Conservation (phyloP, 129 eudicot species). For the Pulicaria dysenterica region DNA sequence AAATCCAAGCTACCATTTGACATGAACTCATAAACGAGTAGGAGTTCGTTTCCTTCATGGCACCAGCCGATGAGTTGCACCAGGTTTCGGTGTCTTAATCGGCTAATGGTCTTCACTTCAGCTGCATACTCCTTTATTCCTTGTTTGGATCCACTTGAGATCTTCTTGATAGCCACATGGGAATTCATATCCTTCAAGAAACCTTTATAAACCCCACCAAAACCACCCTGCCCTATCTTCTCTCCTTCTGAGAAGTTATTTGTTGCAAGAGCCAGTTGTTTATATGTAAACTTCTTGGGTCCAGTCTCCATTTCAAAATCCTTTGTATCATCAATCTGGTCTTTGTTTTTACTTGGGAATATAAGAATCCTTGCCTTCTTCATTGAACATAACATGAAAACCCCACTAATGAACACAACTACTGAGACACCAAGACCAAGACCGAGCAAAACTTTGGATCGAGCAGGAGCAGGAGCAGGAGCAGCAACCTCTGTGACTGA, state of each 20-base stretch:
- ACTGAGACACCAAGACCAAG: slow-evolving; percentile 18
- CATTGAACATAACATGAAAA: slow-evolving; percentile 15
- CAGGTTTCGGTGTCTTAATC: slow-evolving; percentile 46
- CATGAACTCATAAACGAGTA: slow-evolving; percentile 22
- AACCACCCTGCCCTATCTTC: slow-evolving; percentile 52
- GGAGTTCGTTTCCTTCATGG: slow-evolving; percentile 43
- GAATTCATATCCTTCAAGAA: slow-evolving; percentile 24
- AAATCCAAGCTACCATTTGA: slow-evolving; percentile 42
- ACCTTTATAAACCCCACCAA: slow-evolving; percentile 20
- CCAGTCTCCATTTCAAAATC: slow-evolving; percentile 38
- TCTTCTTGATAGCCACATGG: slow-evolving; percentile 33
- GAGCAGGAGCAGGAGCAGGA: neutral
- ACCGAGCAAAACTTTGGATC: slow-evolving; percentile 5
- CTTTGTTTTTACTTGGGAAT: neutral
- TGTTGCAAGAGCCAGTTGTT: slow-evolving; percentile 38
- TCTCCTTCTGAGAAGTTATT: slow-evolving; percentile 37
- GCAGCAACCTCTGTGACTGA: neutral
- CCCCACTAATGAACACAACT: slow-evolving; percentile 13
- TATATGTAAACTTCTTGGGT: slow-evolving; percentile 44
- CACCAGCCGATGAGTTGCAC: slow-evolving; percentile 58
- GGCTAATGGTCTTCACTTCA: slow-evolving; percentile 52
- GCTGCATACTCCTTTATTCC: slow-evolving; percentile 48
- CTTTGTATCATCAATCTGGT: neutral
- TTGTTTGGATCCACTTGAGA: slow-evolving; percentile 42
- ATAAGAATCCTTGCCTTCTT: slow-evolving; percentile 12